Base-by-base conservation (phyloP, 108 stramenopile genomes). In the Cylindrotheca closterium region DNA sequence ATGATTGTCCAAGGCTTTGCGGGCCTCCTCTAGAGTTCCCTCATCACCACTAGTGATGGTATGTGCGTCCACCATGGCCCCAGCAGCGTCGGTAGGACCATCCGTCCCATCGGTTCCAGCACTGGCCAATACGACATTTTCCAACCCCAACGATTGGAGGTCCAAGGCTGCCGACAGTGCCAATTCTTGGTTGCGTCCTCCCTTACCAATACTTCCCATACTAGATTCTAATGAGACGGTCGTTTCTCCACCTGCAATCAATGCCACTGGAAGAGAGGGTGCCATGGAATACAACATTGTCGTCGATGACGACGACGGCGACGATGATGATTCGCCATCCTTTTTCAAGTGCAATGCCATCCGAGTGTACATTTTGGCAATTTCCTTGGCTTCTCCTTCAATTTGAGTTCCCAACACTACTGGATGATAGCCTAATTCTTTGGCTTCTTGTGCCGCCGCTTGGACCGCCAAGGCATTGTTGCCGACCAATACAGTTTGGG, bases 171-270 rank as follows among this genome's bases (percentile, higher is more conserved):
- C 88, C 26, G 82, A 70, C 15, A 94, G 61, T 7, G 85, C 85
- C 47, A 94, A 65, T 84, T 94, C 93, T 77, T 91, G 89, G 73
- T 94, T 94, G n/a, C 93, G 71, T 21, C 93, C 93, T 18, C 93
- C 93, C 60, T 81, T 86, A 25, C 93, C 93, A 34, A 30, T 67
- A 60, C 62, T 71, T n/a, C n/a, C n/a, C n/a, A n/a, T n/a, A 22
- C 65, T 63, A 0, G 73, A 53, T 51, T 81, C 65, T 30, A 94
- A 53, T 7, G 89, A 77, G n/a, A 94, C 93, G 19, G 88, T 89
- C 17, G 88, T 94, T 79, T 94, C 93, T 10, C 93, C 93, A n/a
- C 93, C 93, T 8, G 78, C 76, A 62, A 93, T 90, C 25, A 93
- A 29, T 10, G 89, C 88, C 17, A 58, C 74, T 24, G 89, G 89